Evolutionary conservation across 768 basidiomycete genomes (phyloP), one percentile per base, ranked within the genome.

Genomic region (Amanita rimosa): DNA sequence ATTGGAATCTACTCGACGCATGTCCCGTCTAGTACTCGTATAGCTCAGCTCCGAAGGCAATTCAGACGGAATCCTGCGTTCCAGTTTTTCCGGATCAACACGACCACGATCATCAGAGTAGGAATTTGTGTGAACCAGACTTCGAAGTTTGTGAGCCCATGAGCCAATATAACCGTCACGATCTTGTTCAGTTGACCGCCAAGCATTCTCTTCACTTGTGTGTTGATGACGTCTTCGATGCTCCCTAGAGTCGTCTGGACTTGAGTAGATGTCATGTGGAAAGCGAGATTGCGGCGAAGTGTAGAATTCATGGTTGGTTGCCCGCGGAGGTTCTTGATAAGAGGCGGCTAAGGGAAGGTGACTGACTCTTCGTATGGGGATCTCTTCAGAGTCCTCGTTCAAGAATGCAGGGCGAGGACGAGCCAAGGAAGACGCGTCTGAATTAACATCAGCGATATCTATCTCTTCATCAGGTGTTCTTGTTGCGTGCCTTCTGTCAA

Each of bases 1-100:
- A 53, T 65, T 66, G 1, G 81, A 78, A 52, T 73, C 66, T 21
- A 52, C 52, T 27, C 76, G 68, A 22, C 64, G 59, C 55, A 67
- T 63, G 43, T 57, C 55, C 31, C 59, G 54, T 44, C 60, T 62
- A 33, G 48, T 57, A 42, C 53, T 56, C 24, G 57, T 58, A 43
- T 56, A 62, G 26, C 33, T 48, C 17, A 35, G 41, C 31, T 43
- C 44, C n/a, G 43, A 49, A 11, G 44, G 37, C 39, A 38, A 19
- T 22, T 42, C 38, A 11, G 33, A 41, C 22, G 38, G 34, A 13
- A 13, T 48, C 35, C 36, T 43, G 21, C 19, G 39, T 11, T 33
- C 47, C 26, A 43, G 16, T 16, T 40, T 52, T 44, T 60, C 54
- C 6, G 42, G 37, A 42, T 50, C 52, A 37, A n/a, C 45, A 10